A percentile compares a stretch with the other conserved stretches of the same genome.
Evolutionary conservation across 257 asterid species (phyloP).

Genomic region (Coffea canephora): DNA sequence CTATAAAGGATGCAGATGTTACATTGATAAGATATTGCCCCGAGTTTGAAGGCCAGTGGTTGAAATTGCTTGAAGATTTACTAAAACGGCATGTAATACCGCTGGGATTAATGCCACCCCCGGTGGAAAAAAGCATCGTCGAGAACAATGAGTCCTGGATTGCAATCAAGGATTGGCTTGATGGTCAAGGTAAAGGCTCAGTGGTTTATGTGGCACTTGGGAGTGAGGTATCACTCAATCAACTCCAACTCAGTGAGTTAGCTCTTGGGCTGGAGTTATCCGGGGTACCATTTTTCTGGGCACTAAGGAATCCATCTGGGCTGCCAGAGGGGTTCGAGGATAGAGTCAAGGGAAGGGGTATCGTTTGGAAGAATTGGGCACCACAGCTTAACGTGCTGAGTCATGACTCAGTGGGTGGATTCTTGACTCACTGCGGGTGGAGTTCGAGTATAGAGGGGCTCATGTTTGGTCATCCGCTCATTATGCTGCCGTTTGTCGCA

Average conservation of each 20-base stretch:
- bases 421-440: constrained; percentile 31
- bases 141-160: not conserved
- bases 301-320: not conserved
- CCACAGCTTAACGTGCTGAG: constrained; percentile 16
- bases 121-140: not conserved
- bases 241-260: not conserved
- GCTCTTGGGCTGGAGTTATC: constrained; percentile 16
- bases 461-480: not conserved
- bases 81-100: constrained; percentile 13
- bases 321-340: constrained; percentile 19
- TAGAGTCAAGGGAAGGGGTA: constrained; percentile 13
- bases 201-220: constrained; percentile 26
- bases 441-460: constrained; percentile 6
- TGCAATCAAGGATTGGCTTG: constrained; percentile 9
- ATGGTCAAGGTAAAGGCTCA: not conserved
- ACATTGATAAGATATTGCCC: not conserved
- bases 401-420: constrained; percentile 19
- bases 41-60: constrained; percentile 18
- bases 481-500: constrained; percentile 2
- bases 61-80: not conserved
- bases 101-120: constrained; percentile 23
- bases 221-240: constrained; percentile 7
- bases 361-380: constrained; percentile 18
- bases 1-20: not conserved
- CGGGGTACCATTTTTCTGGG: constrained; percentile 18